phyloP scores from a whole-genome alignment of 1,284 basidiomycete genomes.

The Chalciporus piperatoides region DNA sequence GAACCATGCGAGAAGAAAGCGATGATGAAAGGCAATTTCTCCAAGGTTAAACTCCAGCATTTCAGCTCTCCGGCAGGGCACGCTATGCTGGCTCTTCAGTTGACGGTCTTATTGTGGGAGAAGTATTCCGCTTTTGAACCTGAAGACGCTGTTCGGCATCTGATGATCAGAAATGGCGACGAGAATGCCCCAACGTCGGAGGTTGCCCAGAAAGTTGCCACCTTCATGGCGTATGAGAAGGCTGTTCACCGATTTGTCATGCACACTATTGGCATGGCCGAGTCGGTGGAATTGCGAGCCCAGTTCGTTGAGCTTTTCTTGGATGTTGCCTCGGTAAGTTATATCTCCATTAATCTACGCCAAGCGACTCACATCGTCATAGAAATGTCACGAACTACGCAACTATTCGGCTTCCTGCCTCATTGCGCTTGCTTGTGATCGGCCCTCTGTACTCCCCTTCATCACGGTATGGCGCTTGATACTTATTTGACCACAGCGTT shows the following conservation, averaged over 20 bases:
- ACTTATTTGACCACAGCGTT: neutral
- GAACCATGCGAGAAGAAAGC: slow-evolving; percentile 27
- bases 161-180: slow-evolving; percentile 30
- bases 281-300: slow-evolving; percentile 19
- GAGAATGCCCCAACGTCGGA: slow-evolving; percentile 24
- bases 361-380: slow-evolving; percentile 5
- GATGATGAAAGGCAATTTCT: slow-evolving; percentile 29
- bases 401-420: slow-evolving; percentile 43
- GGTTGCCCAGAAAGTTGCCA: slow-evolving; percentile 24
- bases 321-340: slow-evolving; percentile 39
- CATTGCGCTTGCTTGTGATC: slow-evolving; percentile 37
- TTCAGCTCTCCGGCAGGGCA: slow-evolving; percentile 37
- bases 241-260: slow-evolving; percentile 40
- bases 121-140: slow-evolving; percentile 40
- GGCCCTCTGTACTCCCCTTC: slow-evolving; percentile 33
- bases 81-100: slow-evolving; percentile 41
- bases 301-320: slow-evolving; percentile 41
- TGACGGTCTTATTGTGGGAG: slow-evolving; percentile 38
- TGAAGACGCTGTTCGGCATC: slow-evolving; percentile 39
- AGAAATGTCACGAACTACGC: slow-evolving; percentile 42
- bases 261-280: slow-evolving; percentile 33
- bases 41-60: slow-evolving; percentile 23
- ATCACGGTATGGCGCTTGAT: slow-evolving; percentile 18
- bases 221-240: slow-evolving; percentile 37
- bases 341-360: neutral